Percentiles rank a stretch among this genome's conserved stretches.
These are phyloP conservation scores for Xylaria digitata DNA, from an alignment of 2,329 filamentous ascomycete species.

Conservation along the genomic window DNA sequence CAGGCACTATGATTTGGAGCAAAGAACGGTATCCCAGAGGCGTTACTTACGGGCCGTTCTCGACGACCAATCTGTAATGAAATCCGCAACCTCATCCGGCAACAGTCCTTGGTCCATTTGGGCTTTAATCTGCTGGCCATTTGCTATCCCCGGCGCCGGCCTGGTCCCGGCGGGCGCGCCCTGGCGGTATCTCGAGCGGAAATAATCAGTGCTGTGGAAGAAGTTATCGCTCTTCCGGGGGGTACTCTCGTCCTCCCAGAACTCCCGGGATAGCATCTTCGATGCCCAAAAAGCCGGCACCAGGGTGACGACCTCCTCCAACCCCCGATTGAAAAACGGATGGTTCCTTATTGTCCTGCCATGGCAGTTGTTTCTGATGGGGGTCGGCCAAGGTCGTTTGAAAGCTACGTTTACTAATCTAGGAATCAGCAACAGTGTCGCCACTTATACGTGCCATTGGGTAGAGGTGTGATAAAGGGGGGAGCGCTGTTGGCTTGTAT, in stretches of 20 bases:
- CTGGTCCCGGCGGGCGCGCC: not conserved
- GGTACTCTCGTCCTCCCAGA: slow-evolving; percentile 10
- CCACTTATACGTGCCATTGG: not conserved
- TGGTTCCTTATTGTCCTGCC: not conserved
- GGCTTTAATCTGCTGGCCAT: not conserved
- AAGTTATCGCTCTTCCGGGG: slow-evolving; percentile 28
- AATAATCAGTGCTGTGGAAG: slow-evolving; percentile 14
- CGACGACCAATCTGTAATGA: slow-evolving; percentile 3
- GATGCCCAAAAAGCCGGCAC: slow-evolving; percentile 12
- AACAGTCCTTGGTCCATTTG: not conserved
- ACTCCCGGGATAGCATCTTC: slow-evolving; percentile 16
- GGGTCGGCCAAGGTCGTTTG: slow-evolving; percentile 27
- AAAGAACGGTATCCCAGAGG: not conserved
- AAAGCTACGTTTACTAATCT: not conserved
- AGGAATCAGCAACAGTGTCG: slow-evolving; percentile 1
- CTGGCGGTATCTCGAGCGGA: not conserved
- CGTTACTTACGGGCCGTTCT: slow-evolving; percentile 13
- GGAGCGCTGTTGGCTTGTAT: not conserved
- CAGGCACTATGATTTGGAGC: not conserved
- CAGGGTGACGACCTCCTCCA: not conserved
- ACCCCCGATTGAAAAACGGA: not conserved
- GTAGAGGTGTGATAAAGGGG: too few relatives aligned
- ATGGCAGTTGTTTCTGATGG: not conserved
- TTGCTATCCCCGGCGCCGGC: not conserved
- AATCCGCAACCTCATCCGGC: not conserved